Percentiles rank a stretch among this genome's conserved stretches.
Conservation (phyloP, 805 yeast genomes). For the Myxozyma vanderwaltii region DNA sequence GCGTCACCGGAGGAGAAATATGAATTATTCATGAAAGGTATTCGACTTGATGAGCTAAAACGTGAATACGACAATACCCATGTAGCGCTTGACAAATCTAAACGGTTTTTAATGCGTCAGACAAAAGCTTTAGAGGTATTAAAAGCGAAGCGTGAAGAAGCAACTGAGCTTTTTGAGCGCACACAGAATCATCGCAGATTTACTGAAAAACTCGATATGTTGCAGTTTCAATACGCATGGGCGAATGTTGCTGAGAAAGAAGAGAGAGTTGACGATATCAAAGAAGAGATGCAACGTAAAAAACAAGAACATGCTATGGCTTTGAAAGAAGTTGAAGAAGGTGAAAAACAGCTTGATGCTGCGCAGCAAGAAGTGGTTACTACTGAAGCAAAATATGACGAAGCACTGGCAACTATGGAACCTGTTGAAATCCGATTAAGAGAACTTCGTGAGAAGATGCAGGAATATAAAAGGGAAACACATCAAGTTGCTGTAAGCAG, state of each 20-base stretch:
- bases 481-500: constrained; percentile 11
- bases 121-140: constrained; percentile 46
- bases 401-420: not conserved
- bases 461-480: not conserved
- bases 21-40: constrained; percentile 76
- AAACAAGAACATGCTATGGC: constrained; percentile 6
- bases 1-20: constrained; percentile 74
- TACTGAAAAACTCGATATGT: constrained; percentile 9
- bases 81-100: constrained; percentile 47
- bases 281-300: not conserved
- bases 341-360: not conserved
- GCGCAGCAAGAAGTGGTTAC: not conserved
- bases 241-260: constrained; percentile 21
- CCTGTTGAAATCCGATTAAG: not conserved
- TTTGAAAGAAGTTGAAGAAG: not conserved
- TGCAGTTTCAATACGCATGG: constrained; percentile 31
- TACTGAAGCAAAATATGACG: not conserved
- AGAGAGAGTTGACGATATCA: not conserved
- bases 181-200: constrained; percentile 24
- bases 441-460: not conserved
- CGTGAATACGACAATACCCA: constrained; percentile 47
- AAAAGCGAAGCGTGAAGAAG: constrained; percentile 46
- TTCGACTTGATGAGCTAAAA: constrained; percentile 63
- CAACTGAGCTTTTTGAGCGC: constrained; percentile 33
- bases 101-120: constrained; percentile 17